Percentiles rank a stretch among this genome's conserved stretches.
Conservation (phyloP, 208 protist species). For the Strigomonas galati region DNA sequence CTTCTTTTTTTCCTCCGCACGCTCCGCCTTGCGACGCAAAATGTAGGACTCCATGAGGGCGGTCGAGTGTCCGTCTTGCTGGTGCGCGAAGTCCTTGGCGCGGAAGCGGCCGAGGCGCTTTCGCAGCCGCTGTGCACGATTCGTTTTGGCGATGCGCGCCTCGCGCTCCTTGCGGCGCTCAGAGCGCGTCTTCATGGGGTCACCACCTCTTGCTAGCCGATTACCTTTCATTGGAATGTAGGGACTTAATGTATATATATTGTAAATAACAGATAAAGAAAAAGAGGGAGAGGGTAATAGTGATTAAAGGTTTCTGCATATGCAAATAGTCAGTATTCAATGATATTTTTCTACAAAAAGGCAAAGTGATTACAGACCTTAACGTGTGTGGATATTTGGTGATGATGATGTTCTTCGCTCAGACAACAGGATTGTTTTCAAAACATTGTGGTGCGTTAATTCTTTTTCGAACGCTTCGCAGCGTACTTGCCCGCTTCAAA, state of each 20-base stretch:
- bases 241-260: constrained; percentile 1
- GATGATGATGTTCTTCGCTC: no score
- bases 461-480: constrained; percentile 3
- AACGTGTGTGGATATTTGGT: no score
- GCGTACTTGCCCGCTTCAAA: constrained; percentile 44
- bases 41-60: constrained; percentile 87
- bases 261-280: constrained; percentile 14
- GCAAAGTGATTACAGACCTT: no score
- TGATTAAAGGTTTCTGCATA: no score
- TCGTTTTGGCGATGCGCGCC: constrained; percentile 51
- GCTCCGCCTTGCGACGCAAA: constrained; percentile 68
- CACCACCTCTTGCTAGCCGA: constrained; percentile 54
- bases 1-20: constrained; percentile 41
- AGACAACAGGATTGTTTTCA: no score
- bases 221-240: constrained; percentile 67
- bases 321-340: no score
- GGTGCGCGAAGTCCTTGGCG: constrained; percentile 43
- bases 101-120: constrained; percentile 54
- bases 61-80: constrained; percentile 75
- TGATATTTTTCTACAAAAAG: no score
- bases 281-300: constrained; percentile 2
- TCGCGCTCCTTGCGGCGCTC: constrained; percentile 64
- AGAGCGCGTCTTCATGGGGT: constrained; percentile 82
- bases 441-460: not conserved
- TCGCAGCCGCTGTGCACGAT: constrained; percentile 58